Evolutionary conservation across 2,329 filamentous ascomycete species (phyloP).

Genomic region (Colletotrichum incanum): DNA sequence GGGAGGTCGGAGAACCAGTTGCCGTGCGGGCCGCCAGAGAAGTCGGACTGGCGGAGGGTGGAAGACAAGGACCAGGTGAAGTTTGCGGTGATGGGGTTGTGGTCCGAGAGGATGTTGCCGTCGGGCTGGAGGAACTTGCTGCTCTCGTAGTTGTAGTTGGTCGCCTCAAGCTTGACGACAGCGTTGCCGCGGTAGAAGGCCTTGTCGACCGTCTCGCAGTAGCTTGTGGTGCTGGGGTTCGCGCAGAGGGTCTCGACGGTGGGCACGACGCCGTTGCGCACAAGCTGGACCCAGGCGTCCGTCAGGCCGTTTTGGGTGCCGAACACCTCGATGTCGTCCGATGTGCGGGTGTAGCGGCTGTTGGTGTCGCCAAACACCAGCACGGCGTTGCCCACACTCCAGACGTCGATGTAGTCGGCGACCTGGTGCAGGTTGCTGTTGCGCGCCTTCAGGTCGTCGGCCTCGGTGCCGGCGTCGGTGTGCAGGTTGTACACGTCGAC

Average conservation of each 20-base stretch:
- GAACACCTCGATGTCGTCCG: slow-evolving; percentile 68
- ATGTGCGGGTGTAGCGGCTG: slow-evolving; percentile 72
- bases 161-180: slow-evolving; percentile 63
- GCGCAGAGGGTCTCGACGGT: slow-evolving; percentile 64
- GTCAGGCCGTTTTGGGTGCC: slow-evolving; percentile 66
- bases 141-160: slow-evolving; percentile 69
- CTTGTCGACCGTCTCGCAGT: slow-evolving; percentile 79
- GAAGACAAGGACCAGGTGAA: slow-evolving; percentile 61
- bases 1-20: slow-evolving; percentile 71
- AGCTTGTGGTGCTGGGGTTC: slow-evolving; percentile 69
- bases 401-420: slow-evolving; percentile 68
- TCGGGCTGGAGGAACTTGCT: slow-evolving; percentile 70
- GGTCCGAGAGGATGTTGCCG: slow-evolving; percentile 73
- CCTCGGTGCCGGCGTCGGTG: slow-evolving; percentile 73
- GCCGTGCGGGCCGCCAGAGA: slow-evolving; percentile 65
- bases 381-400: slow-evolving; percentile 73
- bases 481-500: slow-evolving; percentile 79
- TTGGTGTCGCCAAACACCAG: slow-evolving; percentile 78
- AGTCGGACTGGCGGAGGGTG: slow-evolving; percentile 60
- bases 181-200: slow-evolving; percentile 71
- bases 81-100: slow-evolving; percentile 75
- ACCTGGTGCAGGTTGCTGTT: slow-evolving; percentile 73
- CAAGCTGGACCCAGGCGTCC: slow-evolving; percentile 74
- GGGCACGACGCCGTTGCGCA: slow-evolving; percentile 63
- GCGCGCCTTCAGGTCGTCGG: slow-evolving; percentile 69